phyloP scores from a whole-genome alignment of 2,329 filamentous ascomycete species.

The Epichloe sylvatica region DNA sequence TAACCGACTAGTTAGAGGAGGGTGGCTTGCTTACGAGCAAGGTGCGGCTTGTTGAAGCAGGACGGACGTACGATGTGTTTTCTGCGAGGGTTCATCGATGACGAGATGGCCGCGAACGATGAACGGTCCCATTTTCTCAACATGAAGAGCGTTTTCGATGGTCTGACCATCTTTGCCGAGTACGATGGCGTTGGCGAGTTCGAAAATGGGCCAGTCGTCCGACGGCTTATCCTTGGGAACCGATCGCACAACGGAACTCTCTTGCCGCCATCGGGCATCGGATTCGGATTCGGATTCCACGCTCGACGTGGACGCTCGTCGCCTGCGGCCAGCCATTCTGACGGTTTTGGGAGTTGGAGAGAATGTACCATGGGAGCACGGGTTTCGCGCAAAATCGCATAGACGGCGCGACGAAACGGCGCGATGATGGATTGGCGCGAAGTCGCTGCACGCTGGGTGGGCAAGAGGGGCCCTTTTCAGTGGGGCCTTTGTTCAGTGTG shows the following conservation, averaged over 20 bases:
- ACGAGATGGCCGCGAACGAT: slow-evolving; percentile 46
- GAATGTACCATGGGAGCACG: neutral
- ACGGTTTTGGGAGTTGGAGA: neutral
- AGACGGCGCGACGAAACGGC: neutral
- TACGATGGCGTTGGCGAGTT: slow-evolving; percentile 47
- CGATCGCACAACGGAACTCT: slow-evolving; percentile 20
- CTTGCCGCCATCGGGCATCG: slow-evolving; percentile 21
- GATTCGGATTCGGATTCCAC: slow-evolving; percentile 27
- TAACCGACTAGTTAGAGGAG: slow-evolving; percentile 6
- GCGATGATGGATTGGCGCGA: neutral
- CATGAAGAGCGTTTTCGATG: slow-evolving; percentile 47
- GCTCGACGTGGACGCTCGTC: slow-evolving; percentile 31
- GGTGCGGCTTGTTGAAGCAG: neutral
- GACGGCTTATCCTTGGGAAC: slow-evolving; percentile 16
- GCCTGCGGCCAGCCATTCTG: slow-evolving; percentile 26
- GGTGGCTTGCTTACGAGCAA: neutral
- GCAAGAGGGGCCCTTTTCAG: no score
- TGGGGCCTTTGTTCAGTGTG: no score
- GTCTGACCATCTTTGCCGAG: slow-evolving; percentile 37
- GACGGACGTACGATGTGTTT: slow-evolving; percentile 20
- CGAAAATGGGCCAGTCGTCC: slow-evolving; percentile 47
- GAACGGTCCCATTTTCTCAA: slow-evolving; percentile 45
- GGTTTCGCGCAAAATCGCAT: neutral
- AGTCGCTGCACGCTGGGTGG: neutral
- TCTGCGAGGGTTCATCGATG: slow-evolving; percentile 29